phyloP scores from a whole-genome alignment of 345 rosid species.

The Trapa bicornis region DNA sequence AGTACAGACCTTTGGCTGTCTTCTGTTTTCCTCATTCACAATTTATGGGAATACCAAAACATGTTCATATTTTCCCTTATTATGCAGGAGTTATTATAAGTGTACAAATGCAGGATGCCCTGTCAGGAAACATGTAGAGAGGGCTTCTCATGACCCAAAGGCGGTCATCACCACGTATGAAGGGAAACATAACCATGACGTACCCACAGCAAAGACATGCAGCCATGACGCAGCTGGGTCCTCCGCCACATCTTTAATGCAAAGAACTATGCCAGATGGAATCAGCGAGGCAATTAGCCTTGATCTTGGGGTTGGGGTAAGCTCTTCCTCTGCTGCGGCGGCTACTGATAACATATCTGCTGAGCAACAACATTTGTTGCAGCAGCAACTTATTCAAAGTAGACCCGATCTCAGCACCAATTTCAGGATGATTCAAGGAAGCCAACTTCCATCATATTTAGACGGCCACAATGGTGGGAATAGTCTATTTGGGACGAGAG shows the following conservation, averaged over 20 bases:
- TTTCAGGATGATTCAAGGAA: constrained; percentile 42
- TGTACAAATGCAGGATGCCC: constrained; percentile 92
- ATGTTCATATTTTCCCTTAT: not conserved
- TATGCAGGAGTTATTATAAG: constrained; percentile 89
- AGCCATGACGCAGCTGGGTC: constrained; percentile 41
- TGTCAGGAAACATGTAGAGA: constrained; percentile 95
- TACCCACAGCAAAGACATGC: constrained; percentile 59
- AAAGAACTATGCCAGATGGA: constrained; percentile 44
- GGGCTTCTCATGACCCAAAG: constrained; percentile 40
- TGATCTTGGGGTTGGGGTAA: constrained; percentile 85
- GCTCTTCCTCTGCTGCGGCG: constrained; percentile 18
- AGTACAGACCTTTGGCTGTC: not conserved
- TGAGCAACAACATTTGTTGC: constrained; percentile 28
- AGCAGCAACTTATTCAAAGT: constrained; percentile 25
- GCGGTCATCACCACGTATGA: constrained; percentile 87
- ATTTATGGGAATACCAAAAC: not conserved
- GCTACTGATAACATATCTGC: constrained; percentile 32
- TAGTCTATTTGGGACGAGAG: constrained; percentile 43
- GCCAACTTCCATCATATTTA: constrained; percentile 33
- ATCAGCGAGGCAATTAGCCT: constrained; percentile 65
- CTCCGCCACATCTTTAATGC: constrained; percentile 1
- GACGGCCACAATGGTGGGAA: constrained; percentile 43
- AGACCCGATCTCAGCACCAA: constrained; percentile 31
- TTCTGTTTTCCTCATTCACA: not conserved
- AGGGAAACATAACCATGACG: constrained; percentile 95